phyloP scores from a whole-genome alignment of 371 early-diverging fungal genomes.

The Haplosporangium sp. region DNA sequence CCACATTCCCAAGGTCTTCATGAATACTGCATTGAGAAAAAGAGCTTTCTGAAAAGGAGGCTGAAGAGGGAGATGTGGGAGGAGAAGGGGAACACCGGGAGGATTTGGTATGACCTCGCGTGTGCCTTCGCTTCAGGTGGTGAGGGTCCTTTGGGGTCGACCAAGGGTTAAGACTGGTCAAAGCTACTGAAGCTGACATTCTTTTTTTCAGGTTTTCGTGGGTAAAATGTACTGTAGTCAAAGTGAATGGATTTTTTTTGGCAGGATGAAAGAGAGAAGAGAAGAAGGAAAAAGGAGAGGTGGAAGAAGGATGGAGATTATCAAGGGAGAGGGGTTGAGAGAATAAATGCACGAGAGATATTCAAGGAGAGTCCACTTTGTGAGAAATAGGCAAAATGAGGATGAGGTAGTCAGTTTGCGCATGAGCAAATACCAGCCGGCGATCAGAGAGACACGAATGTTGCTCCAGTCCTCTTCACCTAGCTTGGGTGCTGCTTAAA shows the following conservation, averaged over 20 bases:
- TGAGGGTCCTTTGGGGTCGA: conserved; percentile 26
- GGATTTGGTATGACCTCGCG: conserved; percentile 18
- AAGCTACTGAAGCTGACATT: conserved; percentile 14
- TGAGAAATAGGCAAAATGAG: too few species aligned
- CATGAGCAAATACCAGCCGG: too few species aligned
- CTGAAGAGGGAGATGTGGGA: conserved; percentile 12
- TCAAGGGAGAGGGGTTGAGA: background rate
- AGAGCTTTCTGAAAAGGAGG: conserved; percentile 1
- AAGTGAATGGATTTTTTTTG: background rate
- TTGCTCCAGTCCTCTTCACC: background rate
- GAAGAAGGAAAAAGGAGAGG: conserved; percentile 1
- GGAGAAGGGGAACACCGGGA: conserved; percentile 19
- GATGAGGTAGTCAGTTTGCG: too few species aligned
- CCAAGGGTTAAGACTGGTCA: conserved; percentile 17
- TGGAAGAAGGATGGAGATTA: background rate
- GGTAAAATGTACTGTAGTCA: background rate
- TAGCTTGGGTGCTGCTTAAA: too few species aligned
- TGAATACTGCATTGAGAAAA: background rate
- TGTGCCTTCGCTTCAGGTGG: conserved; percentile 40
- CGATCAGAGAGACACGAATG: background rate
- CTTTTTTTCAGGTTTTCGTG: background rate
- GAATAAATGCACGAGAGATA: conserved; percentile 8
- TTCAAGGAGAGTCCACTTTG: conserved; percentile 11
- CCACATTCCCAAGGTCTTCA: background rate
- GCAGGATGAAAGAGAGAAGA: background rate